Evolutionary conservation across 2,329 filamentous ascomycete genomes (phyloP).

Genomic region (Coniochaeta sp.): DNA sequence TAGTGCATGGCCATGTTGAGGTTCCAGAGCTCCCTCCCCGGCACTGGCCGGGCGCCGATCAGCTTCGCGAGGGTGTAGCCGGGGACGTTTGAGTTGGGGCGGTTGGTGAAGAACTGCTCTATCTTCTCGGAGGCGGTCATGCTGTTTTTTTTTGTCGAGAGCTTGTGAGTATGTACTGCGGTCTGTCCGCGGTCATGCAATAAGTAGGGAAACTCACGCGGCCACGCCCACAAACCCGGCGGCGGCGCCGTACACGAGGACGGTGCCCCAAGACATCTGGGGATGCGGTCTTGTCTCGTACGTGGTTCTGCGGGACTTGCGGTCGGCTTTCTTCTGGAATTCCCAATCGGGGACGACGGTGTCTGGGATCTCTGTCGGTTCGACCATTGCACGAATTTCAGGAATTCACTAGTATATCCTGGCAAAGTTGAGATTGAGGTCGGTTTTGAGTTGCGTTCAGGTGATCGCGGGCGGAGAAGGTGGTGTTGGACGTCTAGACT

Average conservation of each 20-base stretch:
- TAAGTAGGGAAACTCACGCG: slow-evolving; percentile 5
- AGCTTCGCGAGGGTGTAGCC: slow-evolving; percentile 10
- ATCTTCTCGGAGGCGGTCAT: slow-evolving; percentile 13
- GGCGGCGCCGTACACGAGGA: slow-evolving; percentile 9
- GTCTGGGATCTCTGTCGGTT: not conserved
- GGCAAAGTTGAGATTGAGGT: not conserved
- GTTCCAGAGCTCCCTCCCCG: slow-evolving; percentile 7
- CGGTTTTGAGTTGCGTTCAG: not conserved
- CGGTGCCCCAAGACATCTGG: slow-evolving; percentile 7
- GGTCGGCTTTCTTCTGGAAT: too few relatives aligned
- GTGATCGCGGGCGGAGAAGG: not conserved
- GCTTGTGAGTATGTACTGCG: not conserved
- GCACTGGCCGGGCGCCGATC: slow-evolving; percentile 4
- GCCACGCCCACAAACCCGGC: slow-evolving; percentile 12
- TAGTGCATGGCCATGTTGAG: slow-evolving; percentile 16
- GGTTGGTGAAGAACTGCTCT: slow-evolving; percentile 12
- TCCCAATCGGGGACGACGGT: not conserved
- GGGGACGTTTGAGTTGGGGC: slow-evolving; percentile 12
- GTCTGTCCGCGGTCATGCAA: not conserved
- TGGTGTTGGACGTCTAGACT: not conserved
- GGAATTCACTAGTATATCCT: not conserved
- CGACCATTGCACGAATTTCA: not conserved
- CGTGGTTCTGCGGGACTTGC: slow-evolving; percentile 1
- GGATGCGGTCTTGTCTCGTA: slow-evolving; percentile 6
- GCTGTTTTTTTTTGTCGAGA: slow-evolving; percentile 5